Base-by-base conservation (phyloP, 768 basidiomycete species). In the Serendipita vermifera region DNA sequence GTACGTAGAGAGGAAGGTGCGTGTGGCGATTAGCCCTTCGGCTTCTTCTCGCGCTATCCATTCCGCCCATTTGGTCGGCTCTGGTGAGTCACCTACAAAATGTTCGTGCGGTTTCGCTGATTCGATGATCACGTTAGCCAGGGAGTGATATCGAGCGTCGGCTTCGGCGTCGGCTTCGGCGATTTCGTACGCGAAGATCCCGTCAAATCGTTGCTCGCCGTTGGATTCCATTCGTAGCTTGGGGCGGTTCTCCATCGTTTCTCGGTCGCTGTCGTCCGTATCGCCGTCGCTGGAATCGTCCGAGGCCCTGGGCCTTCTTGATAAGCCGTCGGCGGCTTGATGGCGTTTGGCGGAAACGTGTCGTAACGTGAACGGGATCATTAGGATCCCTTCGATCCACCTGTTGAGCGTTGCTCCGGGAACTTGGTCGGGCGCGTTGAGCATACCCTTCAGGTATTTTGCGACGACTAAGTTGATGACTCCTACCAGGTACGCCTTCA, bases 361-460 rank as follows among this genome's bases (percentile, higher is more conserved):
- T 0, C 62, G 38, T 0, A 76, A 56, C 20, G 58, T 61, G 48
- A 76, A 75, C 51, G 69, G 56, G 38, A 71, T 75, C 20, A 69
- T 36, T 2, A 71, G 55, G 7, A 74, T 73, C 5, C 64, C 67
- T 41, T 64, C 61, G 26, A 75, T 72, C 74, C 73, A 75, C 14
- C 66, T 56, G 54, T 75, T 75, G 4, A 74, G 69, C 0, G 72
- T 58, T 0, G 71, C 68, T 56, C 69, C 71, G 0, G 70, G 72
- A 15, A 65, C 64, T 0, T 70, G 22, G 33, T 74, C 70, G 0
- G 73, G 72, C 13, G 69, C 56, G 46, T 73, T 71, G 3, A 75
- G 48, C 72, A 74, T 75, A n/a, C 69, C 70, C 54, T 70, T 70
- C 5, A 75, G 72, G 57, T 70, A 70, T 31, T 69, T 62, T 0